Conservation (phyloP, 495 filamentous ascomycete genomes). For the Penicillium ochrochloron region DNA sequence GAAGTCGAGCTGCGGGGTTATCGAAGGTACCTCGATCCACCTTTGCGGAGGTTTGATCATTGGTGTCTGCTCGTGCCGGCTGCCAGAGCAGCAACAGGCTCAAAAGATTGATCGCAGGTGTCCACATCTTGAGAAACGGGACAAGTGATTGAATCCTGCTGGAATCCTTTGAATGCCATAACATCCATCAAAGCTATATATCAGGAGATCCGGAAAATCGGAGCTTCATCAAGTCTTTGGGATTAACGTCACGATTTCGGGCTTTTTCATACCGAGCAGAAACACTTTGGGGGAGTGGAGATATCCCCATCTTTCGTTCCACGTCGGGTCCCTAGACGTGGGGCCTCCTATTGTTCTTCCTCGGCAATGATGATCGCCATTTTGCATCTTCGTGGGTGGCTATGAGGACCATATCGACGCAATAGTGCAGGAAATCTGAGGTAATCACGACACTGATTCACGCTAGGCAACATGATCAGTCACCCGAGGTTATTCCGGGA, state of each 20-base stretch:
- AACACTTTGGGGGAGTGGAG: neutral
- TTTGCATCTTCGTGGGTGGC: neutral
- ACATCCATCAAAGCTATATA: neutral
- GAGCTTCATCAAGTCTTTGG: neutral
- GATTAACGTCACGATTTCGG: neutral
- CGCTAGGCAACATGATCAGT: neutral
- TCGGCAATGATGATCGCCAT: neutral
- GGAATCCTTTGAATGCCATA: neutral
- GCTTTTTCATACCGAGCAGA: conserved; percentile 6
- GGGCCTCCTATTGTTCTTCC: neutral
- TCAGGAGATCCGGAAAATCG: neutral
- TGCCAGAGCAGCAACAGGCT: conserved; percentile 17
- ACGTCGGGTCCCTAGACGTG: neutral
- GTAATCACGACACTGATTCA: neutral
- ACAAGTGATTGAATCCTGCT: neutral
- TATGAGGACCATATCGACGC: neutral
- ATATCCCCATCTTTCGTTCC: neutral
- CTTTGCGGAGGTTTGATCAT: conserved; percentile 24
- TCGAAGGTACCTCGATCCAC: conserved; percentile 33
- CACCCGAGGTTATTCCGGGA: neutral
- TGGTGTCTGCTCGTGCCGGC: conserved; percentile 15
- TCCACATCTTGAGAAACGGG: conserved; percentile 9
- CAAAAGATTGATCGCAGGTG: neutral
- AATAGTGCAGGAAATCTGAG: neutral
- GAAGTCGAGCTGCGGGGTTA: conserved; percentile 25